Evolutionary conservation across 306 rosid genomes (phyloP).

Genomic region (Fragaria ananassa): DNA sequence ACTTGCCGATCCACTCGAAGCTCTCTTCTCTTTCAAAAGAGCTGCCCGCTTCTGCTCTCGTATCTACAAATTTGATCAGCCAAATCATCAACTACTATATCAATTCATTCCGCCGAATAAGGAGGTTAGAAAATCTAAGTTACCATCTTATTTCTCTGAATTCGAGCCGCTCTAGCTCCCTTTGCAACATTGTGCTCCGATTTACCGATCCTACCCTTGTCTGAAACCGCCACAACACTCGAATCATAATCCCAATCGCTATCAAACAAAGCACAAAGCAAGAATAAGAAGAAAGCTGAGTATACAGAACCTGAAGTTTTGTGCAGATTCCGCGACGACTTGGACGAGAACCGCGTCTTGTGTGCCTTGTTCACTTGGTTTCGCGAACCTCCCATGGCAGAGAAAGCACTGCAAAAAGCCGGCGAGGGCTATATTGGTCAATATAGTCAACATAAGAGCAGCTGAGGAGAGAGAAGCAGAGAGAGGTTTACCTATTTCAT

Average conservation of each 20-base stretch:
- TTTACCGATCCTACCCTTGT: slow-evolving; percentile 42
- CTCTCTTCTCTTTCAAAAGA: slow-evolving; percentile 77
- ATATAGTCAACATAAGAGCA: neutral
- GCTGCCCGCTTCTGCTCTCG: slow-evolving; percentile 77
- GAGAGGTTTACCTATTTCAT: neutral
- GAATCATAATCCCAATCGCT: neutral
- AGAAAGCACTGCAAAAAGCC: neutral
- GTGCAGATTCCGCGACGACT: slow-evolving; percentile 63
- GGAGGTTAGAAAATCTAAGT: neutral
- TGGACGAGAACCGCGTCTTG: slow-evolving; percentile 75
- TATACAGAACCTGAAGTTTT: slow-evolving; percentile 52
- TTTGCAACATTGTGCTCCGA: slow-evolving; percentile 52
- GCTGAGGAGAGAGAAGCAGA: neutral
- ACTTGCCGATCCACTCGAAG: slow-evolving; percentile 63
- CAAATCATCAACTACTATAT: neutral
- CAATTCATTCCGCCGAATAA: neutral
- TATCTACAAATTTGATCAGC: slow-evolving; percentile 36
- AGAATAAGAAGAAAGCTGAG: neutral
- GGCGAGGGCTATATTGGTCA: neutral
- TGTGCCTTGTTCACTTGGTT: slow-evolving; percentile 70
- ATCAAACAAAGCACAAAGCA: neutral
- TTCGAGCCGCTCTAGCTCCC: slow-evolving; percentile 76
- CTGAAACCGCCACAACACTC: slow-evolving; percentile 37
- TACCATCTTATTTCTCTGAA: slow-evolving; percentile 86
- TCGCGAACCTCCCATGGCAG: slow-evolving; percentile 55